Base-by-base conservation (phyloP, 441 rosid species). In the Erysimum cheiri region DNA sequence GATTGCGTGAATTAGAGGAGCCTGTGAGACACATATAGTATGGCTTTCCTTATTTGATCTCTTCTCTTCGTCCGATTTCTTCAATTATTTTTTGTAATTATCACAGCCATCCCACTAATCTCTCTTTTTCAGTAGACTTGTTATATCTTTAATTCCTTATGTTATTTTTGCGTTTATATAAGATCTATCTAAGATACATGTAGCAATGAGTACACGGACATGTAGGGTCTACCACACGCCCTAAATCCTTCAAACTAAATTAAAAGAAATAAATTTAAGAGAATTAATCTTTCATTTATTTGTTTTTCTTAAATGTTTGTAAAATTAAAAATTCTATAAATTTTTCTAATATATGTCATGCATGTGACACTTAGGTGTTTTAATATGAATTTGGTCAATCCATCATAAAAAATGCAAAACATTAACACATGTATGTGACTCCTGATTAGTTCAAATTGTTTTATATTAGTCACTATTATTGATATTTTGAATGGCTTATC, bases 161-260 rank as follows among this genome's bases (percentile, higher is more conserved):
- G 8, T 32, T 15, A 5, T 36, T 8, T 35, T 24, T 24, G 37
- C 19, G 17, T 28, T 28, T 59, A 48, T 59, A 48, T 47, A 11
- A 14, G 22, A 19, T 19, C 22, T 19, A 19, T 19, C 22, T 19
- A 26, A n/a, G 26, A 35, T 48, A 47, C 37, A 39, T 15, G 40
- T 70, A 17, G 32, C 69, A 62, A 35, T 53, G 50, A 71, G 29
- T 46, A 56, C 4, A 13, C 65, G n/a, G 53, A 73, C 67, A 58
- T 26, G 71, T 65, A 35, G 77, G 77, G 77, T 57, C 77, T 43
- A 72, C 77, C 77, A 65, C 71, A 72, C 77, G 77, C 60, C 46
- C 71, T 13, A 52, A 29, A 62, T 22, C 66, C 36, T 60, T 31
- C 36, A 33, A 17, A 7, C 7, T n/a, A n/a, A n/a, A n/a, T n/a